Percentiles rank a stretch among this genome's conserved stretches.
phyloP scores from a whole-genome alignment of 208 protist genomes.

The Leishmania arabica region DNA sequence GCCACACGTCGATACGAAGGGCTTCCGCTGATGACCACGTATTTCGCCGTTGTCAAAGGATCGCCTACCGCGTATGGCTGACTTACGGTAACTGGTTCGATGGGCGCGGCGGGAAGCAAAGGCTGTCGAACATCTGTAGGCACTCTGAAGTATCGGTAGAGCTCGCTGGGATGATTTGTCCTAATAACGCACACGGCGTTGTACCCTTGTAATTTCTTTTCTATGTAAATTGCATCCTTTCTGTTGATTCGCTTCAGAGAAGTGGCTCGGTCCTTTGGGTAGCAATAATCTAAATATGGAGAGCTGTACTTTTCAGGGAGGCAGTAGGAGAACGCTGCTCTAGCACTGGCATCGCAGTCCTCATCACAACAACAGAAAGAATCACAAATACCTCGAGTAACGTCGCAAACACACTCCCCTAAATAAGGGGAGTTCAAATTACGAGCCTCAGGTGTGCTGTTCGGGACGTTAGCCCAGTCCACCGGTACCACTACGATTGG shows the following conservation, averaged over 20 bases:
- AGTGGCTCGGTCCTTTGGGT: constrained; percentile 39
- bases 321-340: constrained; percentile 51
- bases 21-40: constrained; percentile 4
- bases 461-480: constrained; percentile 47
- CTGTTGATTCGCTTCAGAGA: constrained; percentile 44
- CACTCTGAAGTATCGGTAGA: constrained; percentile 72
- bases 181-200: constrained; percentile 62
- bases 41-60: constrained; percentile 35
- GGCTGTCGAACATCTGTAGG: constrained; percentile 50
- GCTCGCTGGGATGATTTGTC: constrained; percentile 56
- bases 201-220: constrained; percentile 37
- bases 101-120: background rate
- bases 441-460: constrained; percentile 25
- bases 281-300: constrained; percentile 62
- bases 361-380: constrained; percentile 79
- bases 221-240: constrained; percentile 41
- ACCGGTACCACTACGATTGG: constrained; percentile 35
- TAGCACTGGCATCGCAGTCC: constrained; percentile 48
- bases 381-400: constrained; percentile 67
- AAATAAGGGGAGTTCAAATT: constrained; percentile 81
- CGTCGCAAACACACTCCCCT: constrained; percentile 76
- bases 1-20: constrained; percentile 38
- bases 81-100: background rate
- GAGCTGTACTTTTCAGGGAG: constrained; percentile 52
- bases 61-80: constrained; percentile 34